phyloP scores from a whole-genome alignment of 805 yeast species.

The Ogataea thermomethanolica region DNA sequence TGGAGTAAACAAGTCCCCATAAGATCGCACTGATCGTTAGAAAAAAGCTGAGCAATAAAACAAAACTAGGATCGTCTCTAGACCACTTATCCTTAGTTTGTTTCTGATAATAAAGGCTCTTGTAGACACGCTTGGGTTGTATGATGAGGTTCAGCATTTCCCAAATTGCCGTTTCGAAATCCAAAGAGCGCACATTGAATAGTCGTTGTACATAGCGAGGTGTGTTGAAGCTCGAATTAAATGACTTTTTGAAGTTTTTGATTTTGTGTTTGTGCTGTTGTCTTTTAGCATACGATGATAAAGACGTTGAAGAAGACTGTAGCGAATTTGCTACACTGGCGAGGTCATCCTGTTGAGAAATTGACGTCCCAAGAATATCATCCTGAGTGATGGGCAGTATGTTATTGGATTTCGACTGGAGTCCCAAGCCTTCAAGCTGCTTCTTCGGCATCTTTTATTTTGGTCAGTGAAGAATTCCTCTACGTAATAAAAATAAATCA shows the following conservation, averaged over 20 bases:
- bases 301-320: conserved; percentile 25
- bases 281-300: conserved; percentile 26
- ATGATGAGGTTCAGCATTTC: conserved; percentile 73
- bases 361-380: conserved; percentile 16
- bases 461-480: not conserved
- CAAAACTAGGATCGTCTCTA: conserved; percentile 89
- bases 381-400: conserved; percentile 24
- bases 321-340: conserved; percentile 26
- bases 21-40: conserved; percentile 74
- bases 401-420: conserved; percentile 16
- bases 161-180: conserved; percentile 92
- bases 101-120: conserved; percentile 75
- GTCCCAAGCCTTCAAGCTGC: conserved; percentile 21
- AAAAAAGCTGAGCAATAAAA: conserved; percentile 64
- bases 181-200: conserved; percentile 74
- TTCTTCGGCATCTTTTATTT: conserved; percentile 17
- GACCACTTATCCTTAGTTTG: conserved; percentile 80
- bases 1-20: conserved; percentile 85
- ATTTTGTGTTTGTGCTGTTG: conserved; percentile 24
- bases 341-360: conserved; percentile 20
- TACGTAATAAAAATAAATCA: conserved; percentile 5
- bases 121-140: conserved; percentile 78
- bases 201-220: conserved; percentile 40
- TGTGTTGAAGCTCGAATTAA: conserved; percentile 18
- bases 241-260: conserved; percentile 18